phyloP scores from a whole-genome alignment of 305 asterid species.

The Euphrasia arctica region DNA sequence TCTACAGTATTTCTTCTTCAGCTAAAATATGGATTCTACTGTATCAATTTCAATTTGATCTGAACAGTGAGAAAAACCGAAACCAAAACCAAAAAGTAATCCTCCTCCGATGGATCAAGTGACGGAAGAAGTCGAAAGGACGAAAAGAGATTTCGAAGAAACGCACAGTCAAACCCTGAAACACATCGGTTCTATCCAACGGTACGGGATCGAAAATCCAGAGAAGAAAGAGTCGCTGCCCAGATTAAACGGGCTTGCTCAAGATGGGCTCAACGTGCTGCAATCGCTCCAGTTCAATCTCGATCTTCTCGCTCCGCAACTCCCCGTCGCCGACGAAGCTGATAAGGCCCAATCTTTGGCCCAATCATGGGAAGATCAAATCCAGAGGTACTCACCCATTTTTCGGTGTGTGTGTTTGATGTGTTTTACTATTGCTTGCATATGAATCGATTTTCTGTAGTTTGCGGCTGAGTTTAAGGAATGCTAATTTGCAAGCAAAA shows the following conservation, averaged over 20 bases:
- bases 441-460: constrained; percentile 33
- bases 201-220: constrained; percentile 29
- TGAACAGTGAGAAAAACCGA: too few species aligned
- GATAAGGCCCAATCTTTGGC: constrained; percentile 72
- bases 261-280: constrained; percentile 66
- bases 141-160: constrained; percentile 57
- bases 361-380: constrained; percentile 62
- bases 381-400: constrained; percentile 52
- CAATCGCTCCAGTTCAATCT: constrained; percentile 78
- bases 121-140: constrained; percentile 64
- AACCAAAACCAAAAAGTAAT: too few species aligned
- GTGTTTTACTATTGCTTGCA: background rate
- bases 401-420: background rate
- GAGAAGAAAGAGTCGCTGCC: constrained; percentile 69
- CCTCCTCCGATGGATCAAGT: constrained; percentile 59
- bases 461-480: constrained; percentile 64
- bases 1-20: too few species aligned
- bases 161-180: constrained; percentile 39
- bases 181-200: constrained; percentile 56
- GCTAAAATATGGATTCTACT: too few species aligned
- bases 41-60: too few species aligned
- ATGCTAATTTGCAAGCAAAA: constrained; percentile 92
- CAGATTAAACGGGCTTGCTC: constrained; percentile 86
- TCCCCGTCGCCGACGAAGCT: constrained; percentile 56
- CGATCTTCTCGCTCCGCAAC: constrained; percentile 91